Conservation (phyloP, 2,329 filamentous ascomycete species). For the Aspergillus fischeri region DNA sequence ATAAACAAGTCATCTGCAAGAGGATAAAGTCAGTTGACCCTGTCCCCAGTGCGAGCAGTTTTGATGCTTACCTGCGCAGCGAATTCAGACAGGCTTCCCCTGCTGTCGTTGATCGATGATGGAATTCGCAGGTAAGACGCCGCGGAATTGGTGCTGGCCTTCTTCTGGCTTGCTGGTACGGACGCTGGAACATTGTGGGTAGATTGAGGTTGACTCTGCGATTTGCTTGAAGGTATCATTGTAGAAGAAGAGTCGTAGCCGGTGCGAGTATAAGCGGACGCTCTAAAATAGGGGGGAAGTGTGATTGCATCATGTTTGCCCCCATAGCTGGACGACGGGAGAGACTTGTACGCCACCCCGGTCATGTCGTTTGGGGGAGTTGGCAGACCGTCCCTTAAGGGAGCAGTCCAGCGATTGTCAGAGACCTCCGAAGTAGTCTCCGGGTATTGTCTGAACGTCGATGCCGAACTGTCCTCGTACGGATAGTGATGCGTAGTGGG, state of each 20-base stretch:
- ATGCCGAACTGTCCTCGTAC: slow-evolving; percentile 12
- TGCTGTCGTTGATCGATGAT: slow-evolving; percentile 67
- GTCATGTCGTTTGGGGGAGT: slow-evolving; percentile 42
- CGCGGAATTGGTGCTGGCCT: slow-evolving; percentile 34
- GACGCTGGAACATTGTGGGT: slow-evolving; percentile 18
- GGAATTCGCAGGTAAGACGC: slow-evolving; percentile 64
- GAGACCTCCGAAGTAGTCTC: slow-evolving; percentile 14
- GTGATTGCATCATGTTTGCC: slow-evolving; percentile 24
- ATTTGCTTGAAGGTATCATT: slow-evolving; percentile 20
- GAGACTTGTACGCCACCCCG: slow-evolving; percentile 35
- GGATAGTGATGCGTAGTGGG: slow-evolving; percentile 21
- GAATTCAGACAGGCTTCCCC: slow-evolving; percentile 75
- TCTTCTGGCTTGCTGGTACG: slow-evolving; percentile 23
- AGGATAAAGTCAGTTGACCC: slow-evolving; percentile 4
- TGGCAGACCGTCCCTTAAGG: slow-evolving; percentile 38
- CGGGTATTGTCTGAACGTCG: slow-evolving; percentile 10
- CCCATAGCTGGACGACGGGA: slow-evolving; percentile 29
- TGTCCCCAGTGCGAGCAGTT: not conserved
- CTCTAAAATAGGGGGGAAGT: slow-evolving; percentile 21
- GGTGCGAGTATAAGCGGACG: slow-evolving; percentile 17
- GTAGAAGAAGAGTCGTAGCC: slow-evolving; percentile 20
- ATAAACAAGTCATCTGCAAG: slow-evolving; percentile 81
- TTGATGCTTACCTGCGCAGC: slow-evolving; percentile 63
- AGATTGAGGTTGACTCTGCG: slow-evolving; percentile 20
- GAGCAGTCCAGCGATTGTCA: slow-evolving; percentile 29